Evolutionary conservation across 108 stramenopile genomes (phyloP).

Genomic region (Cyclotella atomus): DNA sequence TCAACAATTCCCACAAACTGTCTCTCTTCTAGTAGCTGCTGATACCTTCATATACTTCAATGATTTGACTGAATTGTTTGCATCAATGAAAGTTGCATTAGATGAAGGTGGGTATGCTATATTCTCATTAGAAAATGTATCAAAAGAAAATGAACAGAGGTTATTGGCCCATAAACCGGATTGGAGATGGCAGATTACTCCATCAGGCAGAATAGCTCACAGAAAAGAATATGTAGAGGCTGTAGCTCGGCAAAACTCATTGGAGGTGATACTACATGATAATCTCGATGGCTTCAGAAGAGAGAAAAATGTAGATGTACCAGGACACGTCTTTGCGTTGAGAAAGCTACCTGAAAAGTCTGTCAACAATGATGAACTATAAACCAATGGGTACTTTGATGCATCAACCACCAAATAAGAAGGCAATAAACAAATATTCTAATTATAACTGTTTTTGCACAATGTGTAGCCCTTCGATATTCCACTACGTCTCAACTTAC

Average conservation of each 20-base stretch:
- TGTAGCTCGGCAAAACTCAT: constrained; percentile 29
- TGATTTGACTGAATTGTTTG: constrained; percentile 70
- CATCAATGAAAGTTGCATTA: constrained; percentile 59
- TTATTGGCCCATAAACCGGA: constrained; percentile 51
- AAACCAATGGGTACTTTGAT: neutral
- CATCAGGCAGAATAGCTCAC: constrained; percentile 77
- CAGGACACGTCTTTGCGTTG: constrained; percentile 71
- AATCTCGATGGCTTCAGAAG: constrained; percentile 62
- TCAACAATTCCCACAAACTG: constrained; percentile 23
- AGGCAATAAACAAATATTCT: too few relatives aligned
- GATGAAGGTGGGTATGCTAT: constrained; percentile 56
- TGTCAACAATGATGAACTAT: constrained; percentile 19
- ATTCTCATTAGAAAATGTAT: constrained; percentile 78
- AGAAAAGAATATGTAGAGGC: constrained; percentile 60
- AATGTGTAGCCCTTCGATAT: too few relatives aligned
- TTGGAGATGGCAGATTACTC: constrained; percentile 80
- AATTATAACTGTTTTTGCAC: too few relatives aligned
- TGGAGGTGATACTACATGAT: constrained; percentile 66
- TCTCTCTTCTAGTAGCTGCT: constrained; percentile 70
- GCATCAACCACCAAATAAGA: too few relatives aligned
- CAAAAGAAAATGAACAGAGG: constrained; percentile 48
- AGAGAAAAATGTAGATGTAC: constrained; percentile 64
- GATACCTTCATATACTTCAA: constrained; percentile 84
- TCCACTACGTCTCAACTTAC: too few relatives aligned
- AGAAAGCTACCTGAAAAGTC: constrained; percentile 24